A percentile compares a stretch with the other conserved stretches of the same genome.
phyloP scores from a whole-genome alignment of 305 asterid genomes.

The Caryopteris hybrid region DNA sequence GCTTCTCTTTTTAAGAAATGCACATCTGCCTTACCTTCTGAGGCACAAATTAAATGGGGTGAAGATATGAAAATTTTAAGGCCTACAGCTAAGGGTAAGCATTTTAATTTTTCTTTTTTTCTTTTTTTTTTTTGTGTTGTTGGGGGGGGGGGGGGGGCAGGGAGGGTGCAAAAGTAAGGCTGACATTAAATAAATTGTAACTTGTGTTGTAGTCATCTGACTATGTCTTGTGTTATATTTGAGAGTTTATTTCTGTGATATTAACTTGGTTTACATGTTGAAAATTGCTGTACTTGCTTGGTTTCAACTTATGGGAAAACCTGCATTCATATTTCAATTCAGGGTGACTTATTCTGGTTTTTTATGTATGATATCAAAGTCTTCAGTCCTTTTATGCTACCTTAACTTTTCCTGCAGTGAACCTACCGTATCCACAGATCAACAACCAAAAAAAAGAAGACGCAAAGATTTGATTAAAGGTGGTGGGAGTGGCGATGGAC shows the following conservation, averaged over 20 bases:
- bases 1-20: background rate
- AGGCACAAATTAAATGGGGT: background rate
- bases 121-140: too few species aligned
- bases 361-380: background rate
- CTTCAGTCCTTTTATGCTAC: constrained; percentile 1
- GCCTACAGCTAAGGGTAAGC: background rate
- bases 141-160: too few species aligned
- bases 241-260: background rate
- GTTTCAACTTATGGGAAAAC: background rate
- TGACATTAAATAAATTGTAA: background rate
- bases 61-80: background rate
- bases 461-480: constrained; percentile 53
- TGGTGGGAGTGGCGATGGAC: constrained; percentile 45
- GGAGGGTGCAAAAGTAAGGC: background rate
- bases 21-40: background rate
- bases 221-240: background rate
- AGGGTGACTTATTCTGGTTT: background rate
- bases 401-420: constrained; percentile 40
- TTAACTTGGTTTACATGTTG: background rate
- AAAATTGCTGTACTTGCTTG: background rate
- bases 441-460: constrained; percentile 71
- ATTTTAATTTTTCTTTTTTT: background rate
- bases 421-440: constrained; percentile 42
- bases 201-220: constrained; percentile 1
- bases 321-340: constrained; percentile 9